Conservation (phyloP, 768 basidiomycete species). For the Panaeolus papilionaceus region DNA sequence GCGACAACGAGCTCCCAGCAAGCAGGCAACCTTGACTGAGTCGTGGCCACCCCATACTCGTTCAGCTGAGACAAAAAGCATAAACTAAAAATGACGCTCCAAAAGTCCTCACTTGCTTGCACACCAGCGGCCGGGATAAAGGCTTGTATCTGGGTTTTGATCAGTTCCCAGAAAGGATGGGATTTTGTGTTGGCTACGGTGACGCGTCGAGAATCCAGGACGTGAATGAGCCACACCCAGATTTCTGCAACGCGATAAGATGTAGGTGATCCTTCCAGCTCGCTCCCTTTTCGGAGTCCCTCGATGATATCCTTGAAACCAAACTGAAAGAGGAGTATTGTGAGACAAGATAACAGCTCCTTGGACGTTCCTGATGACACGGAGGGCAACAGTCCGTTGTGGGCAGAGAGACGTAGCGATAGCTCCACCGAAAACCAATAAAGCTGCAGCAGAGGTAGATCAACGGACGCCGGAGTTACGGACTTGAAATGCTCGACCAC, state of each 20-base stretch:
- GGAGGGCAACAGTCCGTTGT: conserved; percentile 20
- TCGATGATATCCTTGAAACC: conserved; percentile 56
- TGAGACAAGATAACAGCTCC: conserved; percentile 44
- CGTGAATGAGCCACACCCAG: conserved; percentile 78
- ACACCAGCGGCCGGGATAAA: conserved; percentile 27
- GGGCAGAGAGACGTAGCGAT: conserved; percentile 33
- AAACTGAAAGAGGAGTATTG: conserved; percentile 57
- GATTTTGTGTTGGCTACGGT: conserved; percentile 22
- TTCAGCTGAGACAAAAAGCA: conserved; percentile 85
- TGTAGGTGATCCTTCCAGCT: conserved; percentile 43
- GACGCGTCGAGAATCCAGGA: conserved; percentile 40
- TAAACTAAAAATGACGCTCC: conserved; percentile 72
- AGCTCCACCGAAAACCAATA: conserved; percentile 74
- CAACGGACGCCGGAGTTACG: conserved; percentile 26
- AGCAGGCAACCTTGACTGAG: conserved; percentile 46
- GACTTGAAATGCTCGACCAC: conserved; percentile 36
- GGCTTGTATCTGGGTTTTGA: conserved; percentile 36
- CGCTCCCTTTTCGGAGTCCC: conserved; percentile 40
- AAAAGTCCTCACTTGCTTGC: conserved; percentile 69
- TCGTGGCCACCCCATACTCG: conserved; percentile 44
- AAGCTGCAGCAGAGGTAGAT: conserved; percentile 47
- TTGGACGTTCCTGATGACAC: conserved; percentile 26
- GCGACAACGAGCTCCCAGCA: conserved; percentile 70
- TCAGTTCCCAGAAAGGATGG: conserved; percentile 53
- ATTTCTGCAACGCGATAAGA: conserved; percentile 59